Conservation (phyloP, 176 grass and related monocot genomes). For the Avena insularis region DNA sequence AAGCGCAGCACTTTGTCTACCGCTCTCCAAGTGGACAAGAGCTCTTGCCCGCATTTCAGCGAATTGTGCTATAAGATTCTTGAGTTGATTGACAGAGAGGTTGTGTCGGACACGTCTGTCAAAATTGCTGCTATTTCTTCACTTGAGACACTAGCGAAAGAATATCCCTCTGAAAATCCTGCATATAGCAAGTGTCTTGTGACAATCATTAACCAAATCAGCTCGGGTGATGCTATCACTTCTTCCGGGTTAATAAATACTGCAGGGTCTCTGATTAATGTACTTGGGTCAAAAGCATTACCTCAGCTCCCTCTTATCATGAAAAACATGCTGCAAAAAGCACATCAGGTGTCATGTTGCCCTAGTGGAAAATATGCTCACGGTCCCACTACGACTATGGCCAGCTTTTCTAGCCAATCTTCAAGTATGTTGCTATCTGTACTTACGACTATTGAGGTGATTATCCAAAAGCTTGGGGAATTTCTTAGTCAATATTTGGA, state of each 20-base stretch:
- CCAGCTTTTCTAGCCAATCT: slow-evolving; percentile 40
- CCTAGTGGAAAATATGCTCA: slow-evolving; percentile 50
- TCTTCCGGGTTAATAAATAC: slow-evolving; percentile 75
- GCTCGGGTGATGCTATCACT: slow-evolving; percentile 55
- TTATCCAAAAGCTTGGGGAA: slow-evolving; percentile 80
- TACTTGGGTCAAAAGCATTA: slow-evolving; percentile 86
- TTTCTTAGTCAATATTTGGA: slow-evolving; percentile 92
- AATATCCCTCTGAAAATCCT: slow-evolving; percentile 70
- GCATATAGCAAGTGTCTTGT: slow-evolving; percentile 66
- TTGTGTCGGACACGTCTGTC: slow-evolving; percentile 46
- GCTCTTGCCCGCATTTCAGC: slow-evolving; percentile 53
- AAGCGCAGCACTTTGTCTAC: slow-evolving; percentile 48
- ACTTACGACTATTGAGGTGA: slow-evolving; percentile 69
- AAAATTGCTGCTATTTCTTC: slow-evolving; percentile 92
- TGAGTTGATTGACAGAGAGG: slow-evolving; percentile 58
- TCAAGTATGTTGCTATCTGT: slow-evolving; percentile 60
- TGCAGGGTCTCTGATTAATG: slow-evolving; percentile 72
- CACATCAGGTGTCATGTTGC: slow-evolving; percentile 65
- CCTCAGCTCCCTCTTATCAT: slow-evolving; percentile 73
- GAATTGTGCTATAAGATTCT: slow-evolving; percentile 80
- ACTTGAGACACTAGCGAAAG: slow-evolving; percentile 74
- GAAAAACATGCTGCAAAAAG: slow-evolving; percentile 72
- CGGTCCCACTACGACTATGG: slow-evolving; percentile 24
- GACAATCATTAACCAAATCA: slow-evolving; percentile 65
- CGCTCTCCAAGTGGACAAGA: slow-evolving; percentile 59